These are phyloP conservation scores for Manihot esculenta DNA, from an alignment of 441 rosid species.

Conservation along the genomic window DNA sequence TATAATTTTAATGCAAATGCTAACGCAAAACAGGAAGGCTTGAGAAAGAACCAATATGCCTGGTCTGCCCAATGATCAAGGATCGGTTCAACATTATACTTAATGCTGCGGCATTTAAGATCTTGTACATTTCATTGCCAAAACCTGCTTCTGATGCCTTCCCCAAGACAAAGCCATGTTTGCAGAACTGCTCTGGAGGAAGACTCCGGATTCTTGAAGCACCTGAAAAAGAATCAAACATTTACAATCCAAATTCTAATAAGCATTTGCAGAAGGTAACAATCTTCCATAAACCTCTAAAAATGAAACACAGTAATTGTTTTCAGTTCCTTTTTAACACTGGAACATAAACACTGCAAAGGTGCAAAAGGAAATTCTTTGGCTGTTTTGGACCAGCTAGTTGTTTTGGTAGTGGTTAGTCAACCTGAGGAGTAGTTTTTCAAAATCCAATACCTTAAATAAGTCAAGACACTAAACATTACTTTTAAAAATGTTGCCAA, in stretches of 20 bases:
- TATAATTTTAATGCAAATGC: not conserved
- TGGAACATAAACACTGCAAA: not conserved
- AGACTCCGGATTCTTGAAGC: conserved; percentile 63
- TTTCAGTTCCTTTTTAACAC: not conserved
- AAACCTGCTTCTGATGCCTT: conserved; percentile 97
- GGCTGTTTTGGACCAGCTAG: no score
- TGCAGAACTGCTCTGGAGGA: conserved; percentile 74
- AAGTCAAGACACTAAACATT: no score
- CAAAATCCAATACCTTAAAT: no score
- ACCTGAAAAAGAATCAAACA: conserved; percentile 42
- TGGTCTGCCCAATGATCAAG: conserved; percentile 95
- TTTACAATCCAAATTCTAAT: not conserved
- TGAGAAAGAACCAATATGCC: conserved; percentile 99
- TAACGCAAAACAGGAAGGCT: conserved; percentile 48
- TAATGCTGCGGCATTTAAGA: conserved; percentile 78
- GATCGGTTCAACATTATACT: conserved; percentile 91
- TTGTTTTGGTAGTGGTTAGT: no score
- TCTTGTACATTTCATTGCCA: conserved; percentile 98
- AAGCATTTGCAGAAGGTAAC: not conserved
- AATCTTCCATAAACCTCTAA: not conserved
- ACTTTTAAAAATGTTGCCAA: no score
- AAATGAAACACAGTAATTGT: not conserved
- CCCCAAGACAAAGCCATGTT: conserved; percentile 77
- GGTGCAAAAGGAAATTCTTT: no score
- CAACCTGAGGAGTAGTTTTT: no score